Percentiles rank a stretch among this genome's conserved stretches.
Conservation (phyloP, 2,329 filamentous ascomycete genomes). For the Aureobasidium zeae region DNA sequence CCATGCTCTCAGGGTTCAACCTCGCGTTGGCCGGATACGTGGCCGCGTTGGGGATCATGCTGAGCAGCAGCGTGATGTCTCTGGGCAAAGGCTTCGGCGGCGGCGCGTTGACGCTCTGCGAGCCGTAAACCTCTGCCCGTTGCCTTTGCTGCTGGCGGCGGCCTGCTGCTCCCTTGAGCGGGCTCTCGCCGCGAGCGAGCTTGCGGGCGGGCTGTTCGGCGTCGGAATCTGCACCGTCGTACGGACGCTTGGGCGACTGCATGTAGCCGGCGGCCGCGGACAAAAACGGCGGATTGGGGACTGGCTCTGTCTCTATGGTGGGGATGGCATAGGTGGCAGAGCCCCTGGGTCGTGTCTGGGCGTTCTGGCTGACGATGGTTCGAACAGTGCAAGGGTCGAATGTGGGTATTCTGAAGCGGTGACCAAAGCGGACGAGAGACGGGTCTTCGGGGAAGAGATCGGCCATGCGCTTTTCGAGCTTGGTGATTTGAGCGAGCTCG, state of each 20-base stretch:
- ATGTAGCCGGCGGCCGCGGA: conserved; percentile 24
- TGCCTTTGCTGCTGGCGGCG: conserved; percentile 68
- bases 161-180: conserved; percentile 81
- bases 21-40: conserved; percentile 57
- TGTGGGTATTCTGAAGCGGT: conserved; percentile 58
- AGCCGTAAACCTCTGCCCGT: conserved; percentile 17
- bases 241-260: conserved; percentile 39
- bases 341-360: conserved; percentile 55
- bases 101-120: conserved; percentile 12
- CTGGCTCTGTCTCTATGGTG: conserved; percentile 14
- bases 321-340: conserved; percentile 5
- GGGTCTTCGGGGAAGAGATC: conserved; percentile 89
- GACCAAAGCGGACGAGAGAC: conserved; percentile 62
- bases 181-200: conserved; percentile 78
- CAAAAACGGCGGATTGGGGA: conserved; percentile 16
- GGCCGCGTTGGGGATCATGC: conserved; percentile 64
- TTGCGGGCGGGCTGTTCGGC: conserved; percentile 72
- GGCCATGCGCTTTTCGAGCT: conserved; percentile 84
- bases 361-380: conserved; percentile 71
- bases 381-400: conserved; percentile 79
- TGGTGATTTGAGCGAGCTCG: conserved; percentile 80
- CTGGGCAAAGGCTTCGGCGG: conserved; percentile 20
- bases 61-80: conserved; percentile 42
- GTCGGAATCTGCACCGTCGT: conserved; percentile 56
- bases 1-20: conserved; percentile 62